Percentiles rank a stretch among this genome's conserved stretches.
Conservation (phyloP, 257 asterid species). For the Solanum paucissectum region DNA sequence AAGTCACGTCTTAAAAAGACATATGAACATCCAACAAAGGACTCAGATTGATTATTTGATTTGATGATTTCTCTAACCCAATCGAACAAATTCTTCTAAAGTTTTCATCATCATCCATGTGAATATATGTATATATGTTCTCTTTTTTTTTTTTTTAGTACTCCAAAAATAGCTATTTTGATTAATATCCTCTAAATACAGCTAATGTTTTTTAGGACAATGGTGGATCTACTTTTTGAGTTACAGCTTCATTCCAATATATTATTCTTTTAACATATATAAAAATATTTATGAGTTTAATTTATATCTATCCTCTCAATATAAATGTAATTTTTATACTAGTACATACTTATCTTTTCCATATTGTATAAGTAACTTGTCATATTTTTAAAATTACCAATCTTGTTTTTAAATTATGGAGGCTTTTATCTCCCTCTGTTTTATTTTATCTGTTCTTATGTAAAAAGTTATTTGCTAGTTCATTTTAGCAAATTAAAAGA, state of each 20-base stretch:
- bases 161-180: neutral
- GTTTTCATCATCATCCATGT: neutral
- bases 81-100: neutral
- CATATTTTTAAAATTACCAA: neutral
- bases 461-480: too few species aligned
- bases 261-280: neutral
- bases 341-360: neutral
- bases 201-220: neutral
- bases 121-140: neutral
- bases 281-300: neutral
- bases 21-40: neutral
- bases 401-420: neutral
- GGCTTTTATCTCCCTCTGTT: neutral
- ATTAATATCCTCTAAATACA: neutral
- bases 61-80: neutral
- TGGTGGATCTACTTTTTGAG: neutral
- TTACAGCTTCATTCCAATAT: neutral
- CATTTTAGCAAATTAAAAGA: neutral
- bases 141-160: neutral
- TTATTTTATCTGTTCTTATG: neutral
- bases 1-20: neutral
- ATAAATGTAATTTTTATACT: neutral
- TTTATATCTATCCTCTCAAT: neutral
- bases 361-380: neutral
- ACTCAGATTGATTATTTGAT: neutral